Evolutionary conservation across 2,329 filamentous ascomycete species (phyloP), one percentile per base, ranked within the genome.

Genomic region (Hyphodiscus sp.): DNA sequence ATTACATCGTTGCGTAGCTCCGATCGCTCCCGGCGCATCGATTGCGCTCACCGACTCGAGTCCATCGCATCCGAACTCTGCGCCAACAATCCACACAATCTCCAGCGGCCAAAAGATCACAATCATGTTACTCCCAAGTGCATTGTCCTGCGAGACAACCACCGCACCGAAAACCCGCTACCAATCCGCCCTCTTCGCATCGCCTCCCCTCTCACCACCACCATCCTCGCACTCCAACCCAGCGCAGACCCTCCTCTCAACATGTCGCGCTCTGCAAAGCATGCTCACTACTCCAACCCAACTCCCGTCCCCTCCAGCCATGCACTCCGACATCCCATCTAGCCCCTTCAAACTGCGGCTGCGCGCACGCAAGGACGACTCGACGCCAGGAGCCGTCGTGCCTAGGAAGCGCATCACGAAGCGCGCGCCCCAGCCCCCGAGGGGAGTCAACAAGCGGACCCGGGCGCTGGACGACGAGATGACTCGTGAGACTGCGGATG

Each of bases 231-330:
- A 20, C 71, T 75, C 56, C 70, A 69, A 49, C 70, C 77, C 19
- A 70, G 82, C 60, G 73, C 72, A 65, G 79, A 78, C 33, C 68
- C 75, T 85, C 63, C 77, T 81, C 68, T 75, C 72, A 56, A 79
- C 80, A 46, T 85, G 81, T 66, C 80, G 79, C 67, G 79, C 77
- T 5, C 75, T 85, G 0, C 82, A 85, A 63, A 77, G 77, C 2
- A 78, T 84, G 63, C 74, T 84, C 55, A 69, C 74, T 48, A 67
- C 65, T 20, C 63, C 64, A 49, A 63, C 57, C 26, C 74, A 77
- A 61, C 70, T 81, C 5, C 79, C 78, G 15, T 81, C 79, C 20
- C 81, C 81, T 13, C 80, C 81, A 1, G 71, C 81, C 60, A 66
- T 50, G 7, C 64, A 67, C 33, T 57, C 59, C 11, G 59, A 63